Conservation (phyloP, 306 rosid genomes). For the Medicago truncatula region MtrunA17r5.0-ANR NC_053045.1:60355501-60356000, state of each 20-base stretch:
- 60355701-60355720: conserved; percentile 41
- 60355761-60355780: conserved; percentile 48
- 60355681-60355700: conserved; percentile 37
- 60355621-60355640: conserved; percentile 47
- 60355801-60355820: conserved; percentile 39
- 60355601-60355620: conserved; percentile 51
- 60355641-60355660: conserved; percentile 35
- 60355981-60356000: conserved; percentile 66
- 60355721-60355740: conserved; percentile 37
- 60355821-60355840: conserved; percentile 49
- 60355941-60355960: conserved; percentile 51
- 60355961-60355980: conserved; percentile 61
- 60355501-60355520: conserved; percentile 43
- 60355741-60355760: conserved; percentile 40
- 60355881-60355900: conserved; percentile 51
- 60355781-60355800: conserved; percentile 43
- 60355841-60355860: conserved; percentile 51
- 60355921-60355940: conserved; percentile 39
- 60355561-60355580: conserved; percentile 51
- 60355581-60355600: conserved; percentile 46
- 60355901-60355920: conserved; percentile 44
- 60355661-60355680: conserved; percentile 35
- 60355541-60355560: conserved; percentile 40
- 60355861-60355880: conserved; percentile 46
- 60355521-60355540: conserved; percentile 49